phyloP scores from a whole-genome alignment of 352 stramenopile species.

The Phytophthora idaei region DNA sequence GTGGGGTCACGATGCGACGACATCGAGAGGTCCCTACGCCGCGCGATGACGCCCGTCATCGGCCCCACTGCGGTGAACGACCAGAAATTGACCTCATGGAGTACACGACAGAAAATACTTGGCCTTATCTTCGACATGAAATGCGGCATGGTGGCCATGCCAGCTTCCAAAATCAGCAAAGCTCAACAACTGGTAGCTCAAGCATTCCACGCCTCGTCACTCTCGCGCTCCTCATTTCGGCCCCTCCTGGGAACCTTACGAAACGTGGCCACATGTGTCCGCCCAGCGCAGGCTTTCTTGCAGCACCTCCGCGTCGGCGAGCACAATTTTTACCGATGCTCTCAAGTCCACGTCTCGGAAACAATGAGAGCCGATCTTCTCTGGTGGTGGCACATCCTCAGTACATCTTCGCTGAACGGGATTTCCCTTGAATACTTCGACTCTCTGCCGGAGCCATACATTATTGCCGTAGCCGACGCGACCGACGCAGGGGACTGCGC shows the following conservation, averaged over 20 bases:
- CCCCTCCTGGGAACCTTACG: not conserved
- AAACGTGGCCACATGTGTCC: not conserved
- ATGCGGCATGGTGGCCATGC: no score
- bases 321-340: not conserved
- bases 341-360: no score
- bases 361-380: not conserved
- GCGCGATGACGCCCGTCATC: no score
- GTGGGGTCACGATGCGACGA: no score
- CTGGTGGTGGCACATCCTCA: not conserved
- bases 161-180: no score
- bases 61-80: no score
- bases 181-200: no score
- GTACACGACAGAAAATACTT: no score
- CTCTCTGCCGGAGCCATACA: not conserved
- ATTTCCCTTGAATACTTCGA: not conserved
- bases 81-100: no score
- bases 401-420: not conserved
- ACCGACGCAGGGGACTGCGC: not conserved
- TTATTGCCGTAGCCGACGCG: not conserved
- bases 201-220: no score
- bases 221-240: not conserved
- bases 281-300: not conserved
- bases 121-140: no score
- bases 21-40: no score
- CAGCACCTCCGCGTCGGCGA: not conserved